Evolutionary conservation across 179 eudicot genomes (phyloP).

Genomic region (Beta macrorhiza): DNA sequence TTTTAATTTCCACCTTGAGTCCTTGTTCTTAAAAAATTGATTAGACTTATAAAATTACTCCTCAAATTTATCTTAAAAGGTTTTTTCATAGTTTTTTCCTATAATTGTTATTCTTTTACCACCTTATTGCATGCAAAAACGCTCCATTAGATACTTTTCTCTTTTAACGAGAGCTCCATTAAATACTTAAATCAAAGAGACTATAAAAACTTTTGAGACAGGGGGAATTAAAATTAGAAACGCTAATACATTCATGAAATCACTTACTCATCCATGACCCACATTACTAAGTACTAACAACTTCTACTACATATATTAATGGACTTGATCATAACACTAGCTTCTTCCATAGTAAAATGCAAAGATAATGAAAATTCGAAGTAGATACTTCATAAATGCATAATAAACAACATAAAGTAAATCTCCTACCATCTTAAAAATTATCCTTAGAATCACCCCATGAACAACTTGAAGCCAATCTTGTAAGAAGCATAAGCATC

Average conservation of each 20-base stretch:
- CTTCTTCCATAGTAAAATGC: neutral
- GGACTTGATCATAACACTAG: neutral
- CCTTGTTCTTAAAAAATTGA: no score
- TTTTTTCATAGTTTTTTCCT: no score
- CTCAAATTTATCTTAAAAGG: no score
- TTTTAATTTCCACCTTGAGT: no score
- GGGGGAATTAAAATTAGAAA: no score
- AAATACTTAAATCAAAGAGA: no score
- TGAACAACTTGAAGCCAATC: constrained; percentile 33
- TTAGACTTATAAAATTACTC: no score
- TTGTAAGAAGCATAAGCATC: constrained; percentile 14
- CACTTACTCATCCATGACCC: neutral
- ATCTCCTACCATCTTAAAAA: neutral
- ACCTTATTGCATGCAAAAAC: no score
- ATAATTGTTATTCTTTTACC: no score
- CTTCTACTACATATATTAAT: neutral
- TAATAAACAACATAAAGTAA: neutral
- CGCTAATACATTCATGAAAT: neutral
- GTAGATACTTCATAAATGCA: neutral
- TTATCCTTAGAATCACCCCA: neutral
- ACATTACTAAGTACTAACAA: neutral
- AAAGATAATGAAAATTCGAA: neutral
- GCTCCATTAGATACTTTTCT: no score
- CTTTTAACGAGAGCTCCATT: no score
- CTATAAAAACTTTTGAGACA: no score